Percentiles rank a stretch among this genome's conserved stretches.
These are phyloP conservation scores for Aspergillus sp. DNA, from an alignment of 2,329 filamentous ascomycete genomes.

Conservation along the genomic window DNA sequence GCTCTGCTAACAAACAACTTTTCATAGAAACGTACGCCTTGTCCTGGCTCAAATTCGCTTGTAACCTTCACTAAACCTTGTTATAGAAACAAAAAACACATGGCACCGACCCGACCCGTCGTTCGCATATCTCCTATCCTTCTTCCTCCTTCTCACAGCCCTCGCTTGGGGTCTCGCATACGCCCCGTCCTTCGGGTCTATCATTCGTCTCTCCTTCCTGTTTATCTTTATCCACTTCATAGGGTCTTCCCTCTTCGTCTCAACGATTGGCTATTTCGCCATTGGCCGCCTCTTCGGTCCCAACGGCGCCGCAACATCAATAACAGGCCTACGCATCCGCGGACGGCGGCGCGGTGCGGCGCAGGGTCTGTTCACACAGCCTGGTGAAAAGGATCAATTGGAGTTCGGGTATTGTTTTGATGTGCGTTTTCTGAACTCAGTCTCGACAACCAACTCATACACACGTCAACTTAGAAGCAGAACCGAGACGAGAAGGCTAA, in stretches of 20 bases:
- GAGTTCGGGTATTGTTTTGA: slow-evolving; percentile 74
- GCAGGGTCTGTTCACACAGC: slow-evolving; percentile 60
- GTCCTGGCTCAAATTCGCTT: neutral
- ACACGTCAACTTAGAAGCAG: neutral
- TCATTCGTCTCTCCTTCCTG: slow-evolving; percentile 48
- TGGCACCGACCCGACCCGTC: slow-evolving; percentile 70
- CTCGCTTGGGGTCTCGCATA: slow-evolving; percentile 61
- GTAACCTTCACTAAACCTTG: neutral
- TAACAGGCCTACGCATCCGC: slow-evolving; percentile 48
- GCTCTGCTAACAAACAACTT: neutral
- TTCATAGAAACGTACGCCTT: slow-evolving; percentile 40
- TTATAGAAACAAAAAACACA: slow-evolving; percentile 66
- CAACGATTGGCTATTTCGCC: slow-evolving; percentile 63
- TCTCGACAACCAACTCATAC: too few relatives aligned
- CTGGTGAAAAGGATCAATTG: slow-evolving; percentile 57
- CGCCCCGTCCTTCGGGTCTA: slow-evolving; percentile 47
- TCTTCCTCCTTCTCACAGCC: slow-evolving; percentile 60
- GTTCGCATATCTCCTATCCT: slow-evolving; percentile 68
- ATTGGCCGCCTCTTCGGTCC: slow-evolving; percentile 63
- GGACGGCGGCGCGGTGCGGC: slow-evolving; percentile 50
- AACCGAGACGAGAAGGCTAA: neutral
- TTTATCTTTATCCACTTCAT: slow-evolving; percentile 62
- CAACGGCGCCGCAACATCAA: slow-evolving; percentile 44
- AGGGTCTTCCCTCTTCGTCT: slow-evolving; percentile 58
- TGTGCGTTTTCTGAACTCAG: slow-evolving; percentile 43